phyloP scores from a whole-genome alignment of 2,329 filamentous ascomycete species.

The Aspergillus tubingensis region DNA sequence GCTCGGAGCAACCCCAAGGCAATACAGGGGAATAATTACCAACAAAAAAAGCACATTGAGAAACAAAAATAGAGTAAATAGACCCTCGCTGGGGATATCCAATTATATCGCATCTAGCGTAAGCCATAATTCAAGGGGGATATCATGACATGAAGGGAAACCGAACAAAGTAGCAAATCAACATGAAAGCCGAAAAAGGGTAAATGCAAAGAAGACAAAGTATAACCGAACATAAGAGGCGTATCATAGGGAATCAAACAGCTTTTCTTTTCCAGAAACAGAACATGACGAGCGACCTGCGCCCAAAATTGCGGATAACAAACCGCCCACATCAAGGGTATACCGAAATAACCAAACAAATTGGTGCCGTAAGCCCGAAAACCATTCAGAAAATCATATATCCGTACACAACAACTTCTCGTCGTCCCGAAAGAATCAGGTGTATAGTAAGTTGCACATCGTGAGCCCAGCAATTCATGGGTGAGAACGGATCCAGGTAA shows the following conservation, averaged over 20 bases:
- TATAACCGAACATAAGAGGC: not conserved
- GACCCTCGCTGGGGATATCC: not conserved
- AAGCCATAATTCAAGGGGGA: conserved; percentile 19
- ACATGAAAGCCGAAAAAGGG: conserved; percentile 6
- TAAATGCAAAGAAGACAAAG: not conserved
- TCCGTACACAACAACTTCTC: not conserved
- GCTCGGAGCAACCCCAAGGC: not conserved
- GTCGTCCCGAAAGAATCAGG: not conserved
- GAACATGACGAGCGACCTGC: conserved; percentile 20
- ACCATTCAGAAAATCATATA: conserved; percentile 6
- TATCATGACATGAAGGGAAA: conserved; percentile 21
- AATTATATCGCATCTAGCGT: conserved; percentile 12
- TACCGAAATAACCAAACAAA: conserved; percentile 5
- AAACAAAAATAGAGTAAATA: not conserved
- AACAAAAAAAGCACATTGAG: not conserved
- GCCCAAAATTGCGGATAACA: conserved; percentile 13
- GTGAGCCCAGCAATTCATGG: conserved; percentile 21
- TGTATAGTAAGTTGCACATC: not conserved
- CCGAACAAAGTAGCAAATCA: not conserved
- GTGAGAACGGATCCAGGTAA: conserved; percentile 46
- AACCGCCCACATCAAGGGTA: conserved; percentile 16
- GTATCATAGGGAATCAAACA: not conserved
- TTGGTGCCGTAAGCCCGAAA: conserved; percentile 10
- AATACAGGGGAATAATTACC: not conserved
- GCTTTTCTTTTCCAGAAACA: conserved; percentile 4